These are phyloP conservation scores for Scutellaria minor DNA, from an alignment of 257 asterid species.

Conservation along the genomic window DNA sequence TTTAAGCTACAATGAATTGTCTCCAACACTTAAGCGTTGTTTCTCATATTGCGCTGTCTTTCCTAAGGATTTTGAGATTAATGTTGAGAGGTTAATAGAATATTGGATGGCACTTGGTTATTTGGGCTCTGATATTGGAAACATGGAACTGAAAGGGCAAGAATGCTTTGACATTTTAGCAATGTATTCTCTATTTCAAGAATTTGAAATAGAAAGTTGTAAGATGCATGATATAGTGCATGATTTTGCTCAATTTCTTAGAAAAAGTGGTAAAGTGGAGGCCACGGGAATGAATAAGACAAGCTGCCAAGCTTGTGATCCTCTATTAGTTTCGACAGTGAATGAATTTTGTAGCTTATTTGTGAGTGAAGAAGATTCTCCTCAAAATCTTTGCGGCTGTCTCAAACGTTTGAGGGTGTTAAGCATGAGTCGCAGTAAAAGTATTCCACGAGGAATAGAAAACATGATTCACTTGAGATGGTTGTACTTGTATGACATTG, in stretches of 20 bases:
- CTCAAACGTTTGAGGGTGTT: not conserved
- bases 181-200: constrained; percentile 31
- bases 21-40: too few species aligned
- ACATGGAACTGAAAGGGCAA: too few species aligned
- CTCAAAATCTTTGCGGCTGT: not conserved
- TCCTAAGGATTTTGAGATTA: too few species aligned
- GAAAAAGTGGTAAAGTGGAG: not conserved
- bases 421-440: not conserved
- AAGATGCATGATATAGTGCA: constrained; percentile 35
- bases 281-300: not conserved
- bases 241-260: constrained; percentile 37
- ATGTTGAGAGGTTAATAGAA: too few species aligned
- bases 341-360: not conserved
- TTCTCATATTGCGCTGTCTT: too few species aligned
- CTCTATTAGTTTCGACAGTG: not conserved
- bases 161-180: constrained; percentile 26
- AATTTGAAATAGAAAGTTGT: not conserved
- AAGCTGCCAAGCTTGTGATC: not conserved
- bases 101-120: too few species aligned
- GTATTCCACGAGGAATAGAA: constrained; percentile 30
- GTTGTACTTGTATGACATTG: not conserved
- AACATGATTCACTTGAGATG: constrained; percentile 38
- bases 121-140: too few species aligned
- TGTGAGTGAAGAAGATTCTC: not conserved
- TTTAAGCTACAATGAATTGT: too few species aligned